Base-by-base conservation (phyloP, 106 monocot genomes). In the Cymbidium sinense region DNA sequence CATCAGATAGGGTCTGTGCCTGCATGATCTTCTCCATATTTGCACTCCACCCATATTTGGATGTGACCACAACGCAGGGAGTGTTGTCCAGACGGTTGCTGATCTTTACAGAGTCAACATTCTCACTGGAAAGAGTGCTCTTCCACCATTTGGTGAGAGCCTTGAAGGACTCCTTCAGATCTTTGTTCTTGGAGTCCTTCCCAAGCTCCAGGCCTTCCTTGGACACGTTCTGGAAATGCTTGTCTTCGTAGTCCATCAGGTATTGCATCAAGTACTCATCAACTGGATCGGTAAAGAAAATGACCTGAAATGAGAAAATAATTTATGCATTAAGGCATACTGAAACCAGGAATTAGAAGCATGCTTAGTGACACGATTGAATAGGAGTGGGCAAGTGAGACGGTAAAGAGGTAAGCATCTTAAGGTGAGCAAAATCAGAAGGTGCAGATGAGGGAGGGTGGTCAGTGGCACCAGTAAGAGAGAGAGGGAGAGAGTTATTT, bases 1-100 rank as follows among this genome's bases (percentile, higher is more conserved):
- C 75, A 72, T 95, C 98, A 2, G 92, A 90, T 7, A 99, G 89
- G 20, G 98, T 92, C 73, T 99, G 98, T 0, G 94, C 82, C 82
- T 92, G 94, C 98, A 99, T 99, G 69, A 99, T 99, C 82, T 92
- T 94, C 87, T 99, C 94, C 98, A 99, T 99, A 80, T 99, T 94
- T 34, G 98, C 88, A 75, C 98, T 99, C 98, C 98, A 99, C 4
- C 92, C 92, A 55, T 81, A 99, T 67, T 95, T 99, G 25, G 95
- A 95, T 5, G 94, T 90, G 23, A 99, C 92, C 11, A 99, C 98
- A 19, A 95, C 89, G 36, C 98, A 99, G 12, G 98, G 98, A 34
- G 90, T 92, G 82, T 90, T 78, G 27, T 85, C 86, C 69, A 99
- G 77, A n/a, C 98, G 90, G 87, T 99, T 91, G 82, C 98, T 99